These are phyloP conservation scores for Croton setiger DNA, from an alignment of 441 rosid species.

Conservation along the genomic window DNA sequence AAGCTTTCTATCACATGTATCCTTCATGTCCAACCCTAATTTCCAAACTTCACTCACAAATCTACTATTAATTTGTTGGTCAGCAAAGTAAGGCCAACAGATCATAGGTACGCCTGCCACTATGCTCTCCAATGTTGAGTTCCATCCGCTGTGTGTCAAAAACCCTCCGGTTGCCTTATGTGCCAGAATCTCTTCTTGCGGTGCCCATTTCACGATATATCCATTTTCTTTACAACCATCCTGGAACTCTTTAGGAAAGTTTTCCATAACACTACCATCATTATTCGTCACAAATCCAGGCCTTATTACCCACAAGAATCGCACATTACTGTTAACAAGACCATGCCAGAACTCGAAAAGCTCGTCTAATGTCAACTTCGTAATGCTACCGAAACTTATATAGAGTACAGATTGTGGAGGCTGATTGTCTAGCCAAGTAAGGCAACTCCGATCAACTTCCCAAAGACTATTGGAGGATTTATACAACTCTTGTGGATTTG, in stretches of 20 bases:
- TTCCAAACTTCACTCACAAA: conserved; percentile 21
- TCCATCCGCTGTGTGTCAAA: conserved; percentile 22
- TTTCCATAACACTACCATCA: conserved; percentile 7
- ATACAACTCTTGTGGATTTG: not conserved
- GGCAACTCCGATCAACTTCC: conserved; percentile 37
- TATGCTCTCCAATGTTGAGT: conserved; percentile 22
- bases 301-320: conserved; percentile 61
- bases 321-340: conserved; percentile 36
- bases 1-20: conserved; percentile 16
- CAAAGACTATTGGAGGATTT: conserved; percentile 23
- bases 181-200: conserved; percentile 21
- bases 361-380: conserved; percentile 29
- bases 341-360: conserved; percentile 55
- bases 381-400: conserved; percentile 53
- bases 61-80: conserved; percentile 18
- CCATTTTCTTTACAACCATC: not conserved
- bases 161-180: conserved; percentile 20
- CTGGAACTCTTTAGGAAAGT: conserved; percentile 6
- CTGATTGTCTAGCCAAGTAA: conserved; percentile 53
- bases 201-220: conserved; percentile 13
- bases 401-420: conserved; percentile 39
- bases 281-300: conserved; percentile 25
- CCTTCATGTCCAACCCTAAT: conserved; percentile 25
- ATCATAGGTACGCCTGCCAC: conserved; percentile 18
- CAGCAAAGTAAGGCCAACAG: conserved; percentile 23